Evolutionary conservation across 371 early-diverging fungal species (phyloP), one percentile per base, ranked within the genome.

Genomic region (Parasitella parasitica): DNA sequence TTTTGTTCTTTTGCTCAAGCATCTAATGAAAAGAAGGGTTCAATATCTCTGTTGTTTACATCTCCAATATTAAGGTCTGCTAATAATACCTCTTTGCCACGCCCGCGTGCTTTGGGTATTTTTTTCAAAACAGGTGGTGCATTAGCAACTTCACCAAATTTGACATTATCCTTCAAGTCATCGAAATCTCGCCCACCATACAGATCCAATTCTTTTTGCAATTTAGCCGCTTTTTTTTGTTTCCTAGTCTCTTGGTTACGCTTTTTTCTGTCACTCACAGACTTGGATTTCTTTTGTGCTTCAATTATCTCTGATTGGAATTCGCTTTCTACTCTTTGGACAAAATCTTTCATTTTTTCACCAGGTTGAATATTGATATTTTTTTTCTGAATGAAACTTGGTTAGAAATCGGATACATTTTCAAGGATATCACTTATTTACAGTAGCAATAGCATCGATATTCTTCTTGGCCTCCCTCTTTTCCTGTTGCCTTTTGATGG

Each of bases 81-180:
- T n/a, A n/a, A n/a, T n/a, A n/a, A n/a, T n/a, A 73, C 77, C 68
- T 75, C 59, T 59, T 77, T 77, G 41, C 61, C 71, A 34, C 61
- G 65, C 16, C 77, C 80, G 24, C 78, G 75, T 28, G 77, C 81
- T 41, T 83, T 85, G n/a, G 81, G 83, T 24, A 81, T 49, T 43
- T 71, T 72, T 12, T 66, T 81, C 16, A 85, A 63, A 2, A 63
- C 67, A 28, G 85, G 85, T 46, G 85, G 85, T 26, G 83, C 83
- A 66, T 83, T 72, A 5, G 71, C 85, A 4, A 85, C 82, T 61
- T 85, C 85, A 35, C 85, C 85, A 70, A 85, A 85, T 55, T 77
- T 76, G 16, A 85, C 79, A 18, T 77, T 66, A 59, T 85, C 85
- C 50, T 77, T 59, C 26, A 85, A 71, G 61, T 82, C 74, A 61